Base-by-base conservation (phyloP, 352 stramenopile species). In the Thalassiosira ordinaria region DNA sequence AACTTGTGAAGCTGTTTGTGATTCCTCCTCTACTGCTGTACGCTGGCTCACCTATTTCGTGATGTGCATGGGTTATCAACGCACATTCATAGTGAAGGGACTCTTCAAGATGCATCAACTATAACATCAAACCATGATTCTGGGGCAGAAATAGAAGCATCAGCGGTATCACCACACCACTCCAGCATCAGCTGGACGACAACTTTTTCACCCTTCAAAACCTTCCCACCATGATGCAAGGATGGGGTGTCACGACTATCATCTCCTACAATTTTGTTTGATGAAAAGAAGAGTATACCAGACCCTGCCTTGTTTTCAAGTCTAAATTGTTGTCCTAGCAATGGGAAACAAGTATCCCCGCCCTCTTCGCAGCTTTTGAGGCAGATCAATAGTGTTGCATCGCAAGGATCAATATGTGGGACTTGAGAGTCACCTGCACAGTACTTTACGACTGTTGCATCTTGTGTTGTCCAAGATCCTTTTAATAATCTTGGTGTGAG, bases 251-350 rank as follows among this genome's bases (percentile, higher is more conserved):
- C 51, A 11, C 64, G 16, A n/a, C 51, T 20, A 26, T 65, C 6
- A 59, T 70, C 61, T 24, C 41, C 16, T 22, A 5, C 14, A n/a
- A 46, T 24, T 20, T 27, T 39, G 26, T 56, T 39, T 41, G 64
- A 74, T 24, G 64, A 74, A 61, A 74, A 74, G 64, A 74, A 74
- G 8, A 74, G 33, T n/a, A 67, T 53, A 14, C 49, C 64, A 35
- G n/a, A 47, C 24, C 64, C 63, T 29, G 9, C 22, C 27, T 13
- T 47, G 29, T 49, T 51, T 26, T 51, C 55, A 13, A 74, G 13
- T 26, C 64, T 47, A 33, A 44, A 27, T 11, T 37, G 61, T 13
- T 39, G 61, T 33, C 68, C 64, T 7, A 74, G 20, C 51, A 64
- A 11, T 13, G 64, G 64, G 49, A 74, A 74, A 26, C 64, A 74